Conservation (phyloP, 306 rosid species). For the Cicer judaicum region DNA sequence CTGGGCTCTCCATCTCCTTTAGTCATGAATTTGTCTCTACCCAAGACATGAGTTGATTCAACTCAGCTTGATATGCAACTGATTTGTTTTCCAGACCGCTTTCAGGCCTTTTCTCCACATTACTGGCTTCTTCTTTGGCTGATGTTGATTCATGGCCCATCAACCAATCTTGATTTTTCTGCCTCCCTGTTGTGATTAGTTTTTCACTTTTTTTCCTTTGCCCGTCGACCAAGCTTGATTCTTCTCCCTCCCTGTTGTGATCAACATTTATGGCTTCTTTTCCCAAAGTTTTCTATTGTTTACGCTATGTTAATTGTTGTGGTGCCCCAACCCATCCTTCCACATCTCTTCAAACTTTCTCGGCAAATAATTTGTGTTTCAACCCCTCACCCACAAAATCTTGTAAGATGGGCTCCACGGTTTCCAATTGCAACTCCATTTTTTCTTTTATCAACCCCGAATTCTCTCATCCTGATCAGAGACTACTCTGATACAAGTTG, state of each 20-base stretch:
- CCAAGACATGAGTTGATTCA: background rate
- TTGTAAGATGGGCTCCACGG: background rate
- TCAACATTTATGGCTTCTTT: background rate
- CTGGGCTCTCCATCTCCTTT: background rate
- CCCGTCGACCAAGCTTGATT: background rate
- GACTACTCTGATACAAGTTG: background rate
- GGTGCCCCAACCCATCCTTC: background rate
- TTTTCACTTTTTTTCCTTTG: background rate
- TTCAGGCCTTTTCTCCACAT: background rate
- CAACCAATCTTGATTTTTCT: background rate
- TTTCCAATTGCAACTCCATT: background rate
- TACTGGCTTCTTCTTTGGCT: background rate
- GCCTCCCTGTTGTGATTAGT: background rate
- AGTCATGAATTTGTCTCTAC: background rate
- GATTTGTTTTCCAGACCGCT: background rate
- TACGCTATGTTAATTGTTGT: background rate
- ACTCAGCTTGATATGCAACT: background rate
- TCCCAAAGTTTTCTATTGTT: background rate
- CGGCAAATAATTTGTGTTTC: background rate
- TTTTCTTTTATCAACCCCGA: background rate
- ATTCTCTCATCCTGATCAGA: background rate
- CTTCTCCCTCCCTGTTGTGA: background rate
- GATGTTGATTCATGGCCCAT: background rate
- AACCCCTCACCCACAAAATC: background rate
- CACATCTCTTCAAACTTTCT: background rate